A percentile compares a stretch with the other conserved stretches of the same genome.
Evolutionary conservation across 208 protist species (phyloP).

Genomic region (Balamuthia mandrillaris): DNA sequence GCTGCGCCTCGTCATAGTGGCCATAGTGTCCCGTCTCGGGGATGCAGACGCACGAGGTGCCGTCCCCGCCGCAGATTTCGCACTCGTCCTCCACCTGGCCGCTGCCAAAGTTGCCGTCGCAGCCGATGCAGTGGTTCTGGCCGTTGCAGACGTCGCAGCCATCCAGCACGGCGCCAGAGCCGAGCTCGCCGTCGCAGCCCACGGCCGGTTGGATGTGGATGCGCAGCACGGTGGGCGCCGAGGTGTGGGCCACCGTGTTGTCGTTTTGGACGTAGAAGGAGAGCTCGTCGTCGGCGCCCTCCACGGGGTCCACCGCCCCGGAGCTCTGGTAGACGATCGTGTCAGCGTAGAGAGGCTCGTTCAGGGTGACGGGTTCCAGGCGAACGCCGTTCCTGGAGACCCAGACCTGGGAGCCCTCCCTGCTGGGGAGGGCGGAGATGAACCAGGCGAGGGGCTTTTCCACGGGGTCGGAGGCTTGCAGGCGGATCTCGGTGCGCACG

Average conservation of each 20-base stretch:
- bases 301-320: not conserved
- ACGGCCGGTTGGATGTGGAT: not conserved
- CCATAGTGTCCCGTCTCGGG: not conserved
- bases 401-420: not conserved
- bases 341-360: not conserved
- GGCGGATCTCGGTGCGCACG: not conserved
- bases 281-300: not conserved
- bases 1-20: not conserved
- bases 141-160: not conserved
- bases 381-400: not conserved
- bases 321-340: conserved; percentile 7
- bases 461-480: not conserved
- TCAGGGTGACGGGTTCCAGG: not conserved
- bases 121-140: conserved; percentile 18
- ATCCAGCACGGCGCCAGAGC: not conserved
- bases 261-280: not conserved
- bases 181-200: not conserved
- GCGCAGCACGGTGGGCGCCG: not conserved
- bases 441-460: not conserved
- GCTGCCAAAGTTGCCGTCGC: not conserved
- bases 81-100: not conserved
- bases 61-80: not conserved
- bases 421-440: not conserved
- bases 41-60: not conserved
- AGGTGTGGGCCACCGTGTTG: not conserved